Base-by-base conservation (phyloP, 192 early-diverging fungal species). In the Coemansia sp. region DNA sequence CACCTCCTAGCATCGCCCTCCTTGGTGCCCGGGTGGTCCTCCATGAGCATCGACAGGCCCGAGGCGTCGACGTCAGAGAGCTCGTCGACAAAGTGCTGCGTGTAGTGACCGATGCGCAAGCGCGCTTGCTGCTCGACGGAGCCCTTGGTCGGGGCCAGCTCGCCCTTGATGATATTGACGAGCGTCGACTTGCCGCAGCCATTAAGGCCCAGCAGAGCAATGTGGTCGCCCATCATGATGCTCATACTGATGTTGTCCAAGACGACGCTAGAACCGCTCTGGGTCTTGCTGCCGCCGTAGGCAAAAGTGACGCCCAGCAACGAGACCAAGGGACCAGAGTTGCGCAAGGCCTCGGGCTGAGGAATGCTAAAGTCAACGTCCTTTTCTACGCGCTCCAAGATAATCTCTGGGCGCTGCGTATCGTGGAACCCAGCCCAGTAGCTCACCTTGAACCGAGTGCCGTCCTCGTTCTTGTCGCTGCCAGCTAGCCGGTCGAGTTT, bases 151-250 rank as follows among this genome's bases (percentile, higher is more conserved):
- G 91, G 92, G 0, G 71, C 41, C 0, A 86, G 68, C 5, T 83
- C 78, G 9, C 91, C 89, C 13, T 87, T 81, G 57, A 97, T 79
- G 47, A 94, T 62, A 18, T 92, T 86, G 67, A 95, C 73, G 10
- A 97, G 79, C 6, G 95, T 97, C 14, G 93, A 81, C 48, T 87
- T 90, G 52, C 92, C 92, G 61, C 85, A 86, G 53, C 92, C 91
- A 68, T 97, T 97, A 10, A 88, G 86, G 35, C 95, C 95, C 11
- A 95, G 70, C 23, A 97, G 76, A 1, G 84, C 92, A 55, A 95
- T 85, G 31, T 90, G 84, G 21, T 85, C 82, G 38, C 83, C 85
- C 55, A 82, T 86, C 64, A 87, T 85, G 35, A 96, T 75, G 59
- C 84, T 88, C 21, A 96, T 71, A 12, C 85, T 89, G 35, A 93